Conservation (phyloP, 306 rosid genomes). For the Morella rubra region DNA sequence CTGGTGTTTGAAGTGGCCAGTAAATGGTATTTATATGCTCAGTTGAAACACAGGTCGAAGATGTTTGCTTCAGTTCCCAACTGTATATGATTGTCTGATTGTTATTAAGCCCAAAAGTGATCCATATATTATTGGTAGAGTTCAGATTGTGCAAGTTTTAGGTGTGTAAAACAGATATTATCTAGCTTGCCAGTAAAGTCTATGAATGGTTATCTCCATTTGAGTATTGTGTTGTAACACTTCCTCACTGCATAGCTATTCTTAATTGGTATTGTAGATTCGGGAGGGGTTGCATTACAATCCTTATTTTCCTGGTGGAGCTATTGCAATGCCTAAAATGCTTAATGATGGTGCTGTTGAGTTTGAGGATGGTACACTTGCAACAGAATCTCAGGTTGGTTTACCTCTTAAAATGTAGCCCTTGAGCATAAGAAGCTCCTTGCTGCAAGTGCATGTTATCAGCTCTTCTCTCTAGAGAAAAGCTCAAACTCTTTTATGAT, state of each 20-base stretch:
- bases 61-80: background rate
- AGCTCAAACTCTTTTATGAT: slow-evolving; percentile 10
- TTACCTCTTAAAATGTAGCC: background rate
- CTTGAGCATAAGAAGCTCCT: background rate
- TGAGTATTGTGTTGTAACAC: background rate
- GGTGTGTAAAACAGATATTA: background rate
- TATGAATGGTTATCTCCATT: background rate
- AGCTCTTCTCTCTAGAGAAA: slow-evolving; percentile 1
- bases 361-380: slow-evolving; percentile 88
- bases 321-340: slow-evolving; percentile 99
- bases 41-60: background rate
- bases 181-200: background rate
- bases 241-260: background rate
- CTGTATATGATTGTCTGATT: background rate
- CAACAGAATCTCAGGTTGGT: slow-evolving; percentile 92
- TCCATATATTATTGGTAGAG: background rate
- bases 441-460: background rate
- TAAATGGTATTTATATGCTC: background rate
- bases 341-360: slow-evolving; percentile 96
- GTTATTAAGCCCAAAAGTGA: background rate
- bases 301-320: slow-evolving; percentile 98
- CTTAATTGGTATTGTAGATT: slow-evolving; percentile 56
- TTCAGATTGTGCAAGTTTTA: background rate
- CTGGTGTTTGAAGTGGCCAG: background rate
- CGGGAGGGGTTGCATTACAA: slow-evolving; percentile 94